Evolutionary conservation across 495 filamentous ascomycete species (phyloP).

Genomic region (Penicillium dipodomyicola): DNA sequence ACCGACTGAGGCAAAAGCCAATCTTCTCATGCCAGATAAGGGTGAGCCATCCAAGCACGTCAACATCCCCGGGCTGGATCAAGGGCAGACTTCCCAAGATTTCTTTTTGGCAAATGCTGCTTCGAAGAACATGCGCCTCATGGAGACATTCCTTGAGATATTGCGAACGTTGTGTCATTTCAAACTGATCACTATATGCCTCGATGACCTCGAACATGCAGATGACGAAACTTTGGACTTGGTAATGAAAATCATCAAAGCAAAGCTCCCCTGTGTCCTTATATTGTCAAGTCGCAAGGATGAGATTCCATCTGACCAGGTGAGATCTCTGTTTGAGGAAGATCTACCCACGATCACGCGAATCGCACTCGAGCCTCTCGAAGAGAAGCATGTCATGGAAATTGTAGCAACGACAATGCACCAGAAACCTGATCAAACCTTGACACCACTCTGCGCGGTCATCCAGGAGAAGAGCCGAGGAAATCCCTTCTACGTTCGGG

Average conservation of each 20-base stretch:
- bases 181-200: slow-evolving; percentile 76
- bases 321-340: slow-evolving; percentile 44
- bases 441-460: slow-evolving; percentile 57
- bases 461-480: slow-evolving; percentile 79
- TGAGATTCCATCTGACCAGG: slow-evolving; percentile 38
- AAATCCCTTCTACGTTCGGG: slow-evolving; percentile 84
- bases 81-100: slow-evolving; percentile 60
- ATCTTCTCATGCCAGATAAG: slow-evolving; percentile 32
- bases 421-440: slow-evolving; percentile 34
- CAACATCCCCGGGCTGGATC: slow-evolving; percentile 34
- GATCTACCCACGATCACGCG: slow-evolving; percentile 55
- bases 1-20: slow-evolving; percentile 28
- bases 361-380: slow-evolving; percentile 64
- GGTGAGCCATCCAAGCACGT: slow-evolving; percentile 37
- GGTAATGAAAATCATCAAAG: slow-evolving; percentile 67
- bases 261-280: slow-evolving; percentile 73
- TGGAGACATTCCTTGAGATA: slow-evolving; percentile 83
- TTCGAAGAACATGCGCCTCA: slow-evolving; percentile 71
- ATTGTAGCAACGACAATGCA: slow-evolving; percentile 76
- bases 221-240: slow-evolving; percentile 82
- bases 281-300: slow-evolving; percentile 55
- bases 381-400: slow-evolving; percentile 69
- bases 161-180: slow-evolving; percentile 71
- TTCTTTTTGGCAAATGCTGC: slow-evolving; percentile 68
- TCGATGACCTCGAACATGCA: slow-evolving; percentile 85